Evolutionary conservation across 306 rosid genomes (phyloP), one percentile per base, ranked within the genome.

Genomic region (Biancaea sappan): DNA sequence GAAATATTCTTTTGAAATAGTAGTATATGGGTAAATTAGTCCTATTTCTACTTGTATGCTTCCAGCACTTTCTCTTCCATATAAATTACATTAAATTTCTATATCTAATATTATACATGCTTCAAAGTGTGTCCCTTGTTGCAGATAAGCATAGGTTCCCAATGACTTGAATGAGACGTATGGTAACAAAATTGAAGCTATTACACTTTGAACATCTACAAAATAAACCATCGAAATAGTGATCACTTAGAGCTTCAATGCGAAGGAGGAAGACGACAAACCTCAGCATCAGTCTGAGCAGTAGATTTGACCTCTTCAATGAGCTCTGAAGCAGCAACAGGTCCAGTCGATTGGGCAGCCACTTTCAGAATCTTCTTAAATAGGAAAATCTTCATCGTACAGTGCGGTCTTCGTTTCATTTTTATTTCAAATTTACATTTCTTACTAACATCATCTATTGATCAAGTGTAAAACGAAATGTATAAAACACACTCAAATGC

Each of bases 241-340:
- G 26, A 69, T 60, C 54, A 59, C 12, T 15, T 25, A 58, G 5
- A 58, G 25, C 57, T 29, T 21, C 47, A 68, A 34, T 22, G 38
- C 2, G 35, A 26, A 26, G 7, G 9, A 29, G 41, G 8, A 38
- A 62, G 60, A 35, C 5, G 35, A 46, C 16, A 60, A 79, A 93
- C 98, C 98, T 94, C 82, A 59, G 97, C 98, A 16, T 97, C 98
- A 56, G 95, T 94, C 59, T 88, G 88, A 52, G 98, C 98, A 59
- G 98, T 96, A 62, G 74, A 73, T 60, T 82, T 88, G 64, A 87
- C 97, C n/a, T 90, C 97, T 84, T 90, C 80, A 69, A 88, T 79
- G 74, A 94, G 96, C 50, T 88, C 90, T 82, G 47, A 11, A 9
- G 84, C 65, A 32, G 84, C 76, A 84, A 94, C 69, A 62, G 95